Evolutionary conservation across 2,329 filamentous ascomycete species (phyloP).

Genomic region (Trichoderma sp.): DNA sequence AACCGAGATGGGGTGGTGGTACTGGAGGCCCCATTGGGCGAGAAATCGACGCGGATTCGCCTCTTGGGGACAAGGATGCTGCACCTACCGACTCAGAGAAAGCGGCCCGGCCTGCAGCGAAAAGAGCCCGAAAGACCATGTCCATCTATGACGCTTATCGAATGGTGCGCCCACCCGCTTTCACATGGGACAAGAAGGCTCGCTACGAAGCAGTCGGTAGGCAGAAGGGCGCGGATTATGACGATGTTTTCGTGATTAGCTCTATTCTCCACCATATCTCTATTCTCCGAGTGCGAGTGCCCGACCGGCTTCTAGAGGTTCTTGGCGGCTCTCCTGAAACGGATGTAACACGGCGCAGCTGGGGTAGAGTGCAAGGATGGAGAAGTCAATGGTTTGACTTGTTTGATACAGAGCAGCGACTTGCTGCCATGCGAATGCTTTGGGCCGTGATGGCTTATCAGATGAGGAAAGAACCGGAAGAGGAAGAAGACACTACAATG

Average conservation of each 20-base stretch:
- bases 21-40: constrained; percentile 60
- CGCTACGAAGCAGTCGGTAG: constrained; percentile 57
- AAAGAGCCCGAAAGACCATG: constrained; percentile 54
- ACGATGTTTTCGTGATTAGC: constrained; percentile 62
- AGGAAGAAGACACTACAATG: constrained; percentile 31
- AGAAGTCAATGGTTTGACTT: constrained; percentile 62
- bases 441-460: constrained; percentile 61
- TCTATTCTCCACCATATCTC: constrained; percentile 61
- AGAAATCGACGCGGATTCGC: constrained; percentile 51
- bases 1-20: constrained; percentile 61
- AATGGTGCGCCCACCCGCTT: constrained; percentile 56
- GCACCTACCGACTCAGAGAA: constrained; percentile 29
- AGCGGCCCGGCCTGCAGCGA: constrained; percentile 31
- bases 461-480: constrained; percentile 46
- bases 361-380: constrained; percentile 54
- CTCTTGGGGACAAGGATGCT: constrained; percentile 46
- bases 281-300: constrained; percentile 58
- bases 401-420: constrained; percentile 51
- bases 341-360: constrained; percentile 39
- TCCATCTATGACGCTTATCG: constrained; percentile 63
- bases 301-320: constrained; percentile 49
- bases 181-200: constrained; percentile 60
- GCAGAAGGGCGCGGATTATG: constrained; percentile 44
- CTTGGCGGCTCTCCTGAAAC: constrained; percentile 46
- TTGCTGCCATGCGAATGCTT: constrained; percentile 54